A percentile compares a stretch with the other conserved stretches of the same genome.
These are phyloP conservation scores for Microbotryum scabiosae DNA, from an alignment of 1,284 basidiomycete genomes.

Conservation along the genomic window DNA sequence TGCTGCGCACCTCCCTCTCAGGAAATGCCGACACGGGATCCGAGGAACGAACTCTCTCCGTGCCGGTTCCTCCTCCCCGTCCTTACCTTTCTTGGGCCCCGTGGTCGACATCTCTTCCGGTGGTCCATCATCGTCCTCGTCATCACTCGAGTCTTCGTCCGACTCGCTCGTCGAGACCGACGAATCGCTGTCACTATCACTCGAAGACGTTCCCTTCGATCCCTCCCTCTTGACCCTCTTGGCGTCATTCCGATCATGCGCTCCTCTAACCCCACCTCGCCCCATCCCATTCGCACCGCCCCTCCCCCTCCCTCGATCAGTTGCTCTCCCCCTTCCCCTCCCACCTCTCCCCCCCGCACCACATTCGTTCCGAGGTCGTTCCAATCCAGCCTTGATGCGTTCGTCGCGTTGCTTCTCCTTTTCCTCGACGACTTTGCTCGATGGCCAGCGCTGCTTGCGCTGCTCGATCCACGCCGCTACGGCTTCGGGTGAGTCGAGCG, in stretches of 20 bases:
- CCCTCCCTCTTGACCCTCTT: neutral
- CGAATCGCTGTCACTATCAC: neutral
- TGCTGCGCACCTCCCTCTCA: slow-evolving; percentile 12
- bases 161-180: neutral
- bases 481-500: slow-evolving; percentile 69
- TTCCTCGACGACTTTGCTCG: slow-evolving; percentile 56
- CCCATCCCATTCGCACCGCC: slow-evolving; percentile 3
- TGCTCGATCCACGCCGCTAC: slow-evolving; percentile 78
- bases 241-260: neutral
- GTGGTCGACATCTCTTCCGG: slow-evolving; percentile 2
- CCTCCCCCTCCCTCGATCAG: slow-evolving; percentile 6
- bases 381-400: slow-evolving; percentile 55
- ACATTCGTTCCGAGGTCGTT: slow-evolving; percentile 33
- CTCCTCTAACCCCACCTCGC: slow-evolving; percentile 2
- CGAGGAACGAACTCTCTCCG: slow-evolving; percentile 5
- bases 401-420: slow-evolving; percentile 67
- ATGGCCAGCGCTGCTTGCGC: slow-evolving; percentile 75
- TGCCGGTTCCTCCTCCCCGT: slow-evolving; percentile 1
- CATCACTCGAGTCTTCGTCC: neutral
- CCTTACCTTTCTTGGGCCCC: neutral
- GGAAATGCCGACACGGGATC: slow-evolving; percentile 24
- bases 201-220: neutral
- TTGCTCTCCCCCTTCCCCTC: slow-evolving; percentile 33
- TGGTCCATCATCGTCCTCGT: slow-evolving; percentile 11
- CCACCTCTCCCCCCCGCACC: slow-evolving; percentile 29